Evolutionary conservation across 2,329 filamentous ascomycete species (phyloP).

Genomic region (Penicillium thymicola): DNA sequence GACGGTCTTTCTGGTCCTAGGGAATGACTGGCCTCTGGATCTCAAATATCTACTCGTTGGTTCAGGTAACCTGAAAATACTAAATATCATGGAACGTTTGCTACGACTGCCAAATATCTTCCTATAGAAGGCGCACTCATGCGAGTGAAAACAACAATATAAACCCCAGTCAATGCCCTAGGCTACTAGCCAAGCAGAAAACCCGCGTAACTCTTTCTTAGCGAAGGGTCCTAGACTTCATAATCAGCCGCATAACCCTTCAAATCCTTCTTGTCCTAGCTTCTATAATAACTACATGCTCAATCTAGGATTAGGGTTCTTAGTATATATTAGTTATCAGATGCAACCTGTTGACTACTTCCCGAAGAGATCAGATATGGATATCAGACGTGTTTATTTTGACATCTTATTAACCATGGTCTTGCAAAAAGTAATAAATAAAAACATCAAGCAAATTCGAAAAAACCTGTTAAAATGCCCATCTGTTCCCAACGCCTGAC

Average conservation of each 20-base stretch:
- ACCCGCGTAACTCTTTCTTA: neutral
- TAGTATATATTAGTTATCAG: neutral
- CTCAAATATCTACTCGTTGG: neutral
- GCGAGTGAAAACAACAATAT: neutral
- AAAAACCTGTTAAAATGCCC: neutral
- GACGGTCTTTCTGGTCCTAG: neutral
- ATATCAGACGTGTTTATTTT: neutral
- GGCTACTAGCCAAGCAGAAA: neutral
- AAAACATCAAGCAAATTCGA: neutral
- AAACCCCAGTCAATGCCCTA: neutral
- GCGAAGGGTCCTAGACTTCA: neutral
- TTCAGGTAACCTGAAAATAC: constrained; percentile 2
- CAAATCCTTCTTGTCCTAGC: neutral
- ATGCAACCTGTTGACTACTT: neutral
- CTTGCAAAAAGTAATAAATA: neutral
- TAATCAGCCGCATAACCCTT: neutral
- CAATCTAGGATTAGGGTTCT: too few species aligned
- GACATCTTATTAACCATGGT: neutral
- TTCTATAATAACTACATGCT: neutral
- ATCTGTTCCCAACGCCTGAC: constrained; percentile 19
- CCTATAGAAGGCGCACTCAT: neutral
- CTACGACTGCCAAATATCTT: neutral
- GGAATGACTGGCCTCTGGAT: neutral
- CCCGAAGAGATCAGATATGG: neutral
- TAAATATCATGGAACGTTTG: neutral